Base-by-base conservation (phyloP, 2,329 filamentous ascomycete species). In the Sporothrix mexicana region DNA sequence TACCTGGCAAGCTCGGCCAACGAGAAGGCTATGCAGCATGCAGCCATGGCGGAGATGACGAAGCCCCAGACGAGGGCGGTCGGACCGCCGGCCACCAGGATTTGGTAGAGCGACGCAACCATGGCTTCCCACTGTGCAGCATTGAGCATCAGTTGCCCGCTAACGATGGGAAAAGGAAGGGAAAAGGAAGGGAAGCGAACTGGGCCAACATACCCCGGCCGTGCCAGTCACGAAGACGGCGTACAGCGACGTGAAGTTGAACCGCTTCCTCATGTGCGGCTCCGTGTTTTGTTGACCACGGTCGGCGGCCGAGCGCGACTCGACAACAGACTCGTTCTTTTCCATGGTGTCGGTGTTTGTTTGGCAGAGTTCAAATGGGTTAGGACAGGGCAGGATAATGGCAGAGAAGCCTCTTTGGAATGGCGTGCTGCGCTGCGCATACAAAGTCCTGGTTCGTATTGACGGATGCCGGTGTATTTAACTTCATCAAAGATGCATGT, bases 221-320 rank as follows among this genome's bases (percentile, higher is more conserved):
- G 68, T 70, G n/a, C 68, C 68, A n/a, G 68, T 70, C 36, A 70
- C 68, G 20, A 70, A 70, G 45, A 70, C 30, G 53, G 51, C 51
- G 23, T 47, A 70, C 30, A 70, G 53, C 5, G 68, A 70, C 51
- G 25, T 15, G n/a, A 70, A 70, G 30, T 53, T 70, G 53, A 70
- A 70, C 49, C 68, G 68, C 47, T 57, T 70, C 6, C 17, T 51
- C 68, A 70, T 70, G 23, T 57, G 53, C 23, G 53, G 53, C 53
- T 57, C 53, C 53, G 12, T 57, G 23, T 20, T 57, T 57, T 57
- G 53, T 13, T 57, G 53, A 4, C 6, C 53, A 8, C 12, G 17
- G 53, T 57, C 23, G n/a, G n/a, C 23, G 53, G 53, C 23, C 53
- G 17, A 9, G 53, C 7, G 17, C 53, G 53, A 57, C 53, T 57